phyloP scores from a whole-genome alignment of 2,329 filamentous ascomycete genomes.

The Cadophora sp. region DNA sequence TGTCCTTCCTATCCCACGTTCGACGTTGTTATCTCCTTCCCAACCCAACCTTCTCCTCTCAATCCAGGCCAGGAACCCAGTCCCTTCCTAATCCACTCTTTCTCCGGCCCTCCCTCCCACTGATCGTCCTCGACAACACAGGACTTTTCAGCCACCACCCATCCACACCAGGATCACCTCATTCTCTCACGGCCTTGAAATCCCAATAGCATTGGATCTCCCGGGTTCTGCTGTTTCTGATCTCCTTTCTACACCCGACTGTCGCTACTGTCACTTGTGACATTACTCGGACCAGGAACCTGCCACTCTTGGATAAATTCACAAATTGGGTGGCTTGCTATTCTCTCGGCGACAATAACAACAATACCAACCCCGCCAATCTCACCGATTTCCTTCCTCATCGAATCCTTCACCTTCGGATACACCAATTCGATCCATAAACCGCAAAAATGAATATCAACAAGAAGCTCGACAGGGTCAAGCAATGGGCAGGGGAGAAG shows the following conservation, averaged over 20 bases:
- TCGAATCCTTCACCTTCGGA: slow-evolving; percentile 16
- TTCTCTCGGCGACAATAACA: slow-evolving; percentile 20
- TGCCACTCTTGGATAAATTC: slow-evolving; percentile 29
- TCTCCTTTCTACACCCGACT: slow-evolving; percentile 15
- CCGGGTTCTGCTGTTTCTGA: slow-evolving; percentile 19
- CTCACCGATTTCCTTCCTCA: slow-evolving; percentile 8
- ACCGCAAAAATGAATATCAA: slow-evolving; percentile 46
- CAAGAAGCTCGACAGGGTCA: slow-evolving; percentile 94
- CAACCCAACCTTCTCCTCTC: neutral
- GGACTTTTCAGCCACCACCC: slow-evolving; percentile 13
- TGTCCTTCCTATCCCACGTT: slow-evolving; percentile 5
- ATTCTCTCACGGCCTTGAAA: slow-evolving; percentile 24
- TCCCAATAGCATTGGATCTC: slow-evolving; percentile 22
- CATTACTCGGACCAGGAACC: slow-evolving; percentile 22
- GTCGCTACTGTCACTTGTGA: slow-evolving; percentile 28
- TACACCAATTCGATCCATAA: slow-evolving; percentile 12
- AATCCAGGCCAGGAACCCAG: slow-evolving; percentile 1
- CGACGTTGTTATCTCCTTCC: slow-evolving; percentile 10
- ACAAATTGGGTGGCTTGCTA: slow-evolving; percentile 26
- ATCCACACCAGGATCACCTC: slow-evolving; percentile 25
- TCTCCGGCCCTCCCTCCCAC: slow-evolving; percentile 1
- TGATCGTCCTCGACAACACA: slow-evolving; percentile 4
- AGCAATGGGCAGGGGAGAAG: slow-evolving; percentile 97
- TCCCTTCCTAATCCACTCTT: slow-evolving; percentile 18
- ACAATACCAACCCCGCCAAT: slow-evolving; percentile 20